phyloP scores from a whole-genome alignment of 805 yeast species.

The Candida koratica region DNA sequence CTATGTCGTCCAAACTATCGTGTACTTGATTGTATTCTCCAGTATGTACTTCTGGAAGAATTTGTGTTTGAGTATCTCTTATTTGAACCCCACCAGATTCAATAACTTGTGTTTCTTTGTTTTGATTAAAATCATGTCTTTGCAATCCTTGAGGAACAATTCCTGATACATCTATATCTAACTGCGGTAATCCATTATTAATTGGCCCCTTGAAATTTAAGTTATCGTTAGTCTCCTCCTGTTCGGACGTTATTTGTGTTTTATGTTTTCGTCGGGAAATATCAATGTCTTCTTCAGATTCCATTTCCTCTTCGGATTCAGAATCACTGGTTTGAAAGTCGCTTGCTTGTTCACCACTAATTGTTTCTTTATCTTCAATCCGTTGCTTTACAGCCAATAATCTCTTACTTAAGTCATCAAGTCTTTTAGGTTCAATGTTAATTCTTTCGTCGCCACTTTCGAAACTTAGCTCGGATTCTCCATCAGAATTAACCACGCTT shows the following conservation, averaged over 20 bases:
- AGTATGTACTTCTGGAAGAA: background rate
- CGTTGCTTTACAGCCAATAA: constrained; percentile 4
- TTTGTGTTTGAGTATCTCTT: too few species aligned
- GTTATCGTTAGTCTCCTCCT: background rate
- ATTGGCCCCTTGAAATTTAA: background rate
- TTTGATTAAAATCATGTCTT: background rate
- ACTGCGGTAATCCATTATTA: constrained; percentile 28
- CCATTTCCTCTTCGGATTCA: constrained; percentile 1
- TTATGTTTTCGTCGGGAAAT: background rate
- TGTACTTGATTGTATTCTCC: constrained; percentile 2
- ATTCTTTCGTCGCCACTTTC: background rate
- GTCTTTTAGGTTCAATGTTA: background rate
- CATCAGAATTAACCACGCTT: background rate
- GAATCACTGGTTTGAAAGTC: background rate
- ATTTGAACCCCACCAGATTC: too few species aligned
- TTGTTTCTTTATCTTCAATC: background rate
- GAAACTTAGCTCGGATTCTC: background rate
- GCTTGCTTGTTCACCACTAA: background rate
- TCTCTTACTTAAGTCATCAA: background rate
- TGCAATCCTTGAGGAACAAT: constrained; percentile 9
- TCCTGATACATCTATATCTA: constrained; percentile 20
- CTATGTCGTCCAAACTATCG: background rate
- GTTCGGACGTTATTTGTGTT: background rate
- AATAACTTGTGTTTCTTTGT: constrained; percentile 8
- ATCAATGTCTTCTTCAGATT: constrained; percentile 1